Percentiles rank a stretch among this genome's conserved stretches.
Evolutionary conservation across 176 grass and related monocot genomes (phyloP).

Genomic region (Poa pratensis): DNA sequence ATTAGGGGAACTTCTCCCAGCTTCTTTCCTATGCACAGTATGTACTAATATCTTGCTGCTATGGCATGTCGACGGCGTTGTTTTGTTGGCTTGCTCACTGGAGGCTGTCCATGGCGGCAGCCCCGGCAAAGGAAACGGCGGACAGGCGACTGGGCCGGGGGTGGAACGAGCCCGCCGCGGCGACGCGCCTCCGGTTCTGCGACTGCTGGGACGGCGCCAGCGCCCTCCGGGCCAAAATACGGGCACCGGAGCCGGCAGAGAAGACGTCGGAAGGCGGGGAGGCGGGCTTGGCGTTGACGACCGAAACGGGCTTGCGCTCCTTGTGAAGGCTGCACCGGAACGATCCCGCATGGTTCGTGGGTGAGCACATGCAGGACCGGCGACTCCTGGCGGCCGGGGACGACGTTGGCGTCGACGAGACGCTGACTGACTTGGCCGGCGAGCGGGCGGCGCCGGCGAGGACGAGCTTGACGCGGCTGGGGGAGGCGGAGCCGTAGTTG

Average conservation of each 20-base stretch:
- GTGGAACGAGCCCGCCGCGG: not conserved
- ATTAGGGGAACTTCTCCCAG: not conserved
- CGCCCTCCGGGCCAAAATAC: constrained; percentile 49
- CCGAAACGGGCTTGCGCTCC: constrained; percentile 18
- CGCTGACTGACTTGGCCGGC: constrained; percentile 22
- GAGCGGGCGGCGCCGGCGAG: constrained; percentile 10
- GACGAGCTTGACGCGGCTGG: constrained; percentile 51
- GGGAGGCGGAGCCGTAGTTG: constrained; percentile 52
- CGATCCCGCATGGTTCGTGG: constrained; percentile 65
- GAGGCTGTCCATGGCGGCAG: too few relatives aligned
- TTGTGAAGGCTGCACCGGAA: constrained; percentile 78
- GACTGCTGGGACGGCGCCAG: constrained; percentile 49
- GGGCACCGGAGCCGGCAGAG: not conserved
- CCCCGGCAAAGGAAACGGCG: constrained; percentile 49
- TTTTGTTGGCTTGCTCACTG: not conserved
- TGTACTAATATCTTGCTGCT: not conserved
- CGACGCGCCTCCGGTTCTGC: constrained; percentile 47
- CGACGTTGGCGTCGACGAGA: constrained; percentile 11
- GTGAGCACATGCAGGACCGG: constrained; percentile 64
- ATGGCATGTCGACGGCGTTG: constrained; percentile 25
- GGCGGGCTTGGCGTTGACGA: not conserved
- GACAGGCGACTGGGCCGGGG: constrained; percentile 53
- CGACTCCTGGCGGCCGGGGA: not conserved
- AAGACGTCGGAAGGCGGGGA: not conserved
- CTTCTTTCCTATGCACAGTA: not conserved